Evolutionary conservation across 441 rosid genomes (phyloP).

Genomic region (Erodium trifolium): DNA sequence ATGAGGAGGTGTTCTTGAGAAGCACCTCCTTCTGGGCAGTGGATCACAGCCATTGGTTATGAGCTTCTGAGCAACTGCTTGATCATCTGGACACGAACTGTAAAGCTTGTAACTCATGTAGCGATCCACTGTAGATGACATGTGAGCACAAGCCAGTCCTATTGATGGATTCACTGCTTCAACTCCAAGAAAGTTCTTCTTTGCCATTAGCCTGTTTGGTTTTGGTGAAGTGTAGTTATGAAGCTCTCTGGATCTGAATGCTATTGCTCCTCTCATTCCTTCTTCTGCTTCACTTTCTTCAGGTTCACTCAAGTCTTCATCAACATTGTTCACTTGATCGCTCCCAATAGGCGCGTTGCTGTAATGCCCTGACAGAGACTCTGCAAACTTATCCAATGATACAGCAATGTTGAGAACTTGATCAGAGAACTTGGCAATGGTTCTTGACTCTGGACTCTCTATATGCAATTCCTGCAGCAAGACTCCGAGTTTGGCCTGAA

Average conservation of each 20-base stretch:
- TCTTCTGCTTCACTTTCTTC: conserved; percentile 28
- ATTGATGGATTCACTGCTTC: conserved; percentile 37
- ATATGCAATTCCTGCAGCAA: conserved; percentile 35
- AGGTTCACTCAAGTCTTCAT: conserved; percentile 27
- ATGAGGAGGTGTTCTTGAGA: conserved; percentile 35
- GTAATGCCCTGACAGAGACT: conserved; percentile 17
- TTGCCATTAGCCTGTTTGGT: conserved; percentile 25
- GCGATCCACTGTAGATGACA: conserved; percentile 28
- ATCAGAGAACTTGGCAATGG: conserved; percentile 28
- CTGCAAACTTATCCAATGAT: conserved; percentile 39
- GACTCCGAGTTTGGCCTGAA: conserved; percentile 34
- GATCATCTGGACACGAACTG: conserved; percentile 41
- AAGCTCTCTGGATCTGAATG: conserved; percentile 36
- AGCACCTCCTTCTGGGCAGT: conserved; percentile 48
- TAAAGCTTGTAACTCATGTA: conserved; percentile 35
- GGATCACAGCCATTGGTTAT: conserved; percentile 41
- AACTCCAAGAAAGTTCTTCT: conserved; percentile 45
- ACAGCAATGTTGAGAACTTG: conserved; percentile 37
- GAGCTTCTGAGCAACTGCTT: conserved; percentile 40
- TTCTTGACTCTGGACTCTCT: conserved; percentile 12
- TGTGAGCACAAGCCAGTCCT: conserved; percentile 30
- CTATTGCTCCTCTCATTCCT: conserved; percentile 4
- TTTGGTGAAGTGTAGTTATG: conserved; percentile 34
- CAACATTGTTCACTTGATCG: conserved; percentile 19
- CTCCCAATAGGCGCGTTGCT: conserved; percentile 14